Conservation (phyloP, 176 grass and related monocot genomes). For the Phoenix roebelenii region DNA sequence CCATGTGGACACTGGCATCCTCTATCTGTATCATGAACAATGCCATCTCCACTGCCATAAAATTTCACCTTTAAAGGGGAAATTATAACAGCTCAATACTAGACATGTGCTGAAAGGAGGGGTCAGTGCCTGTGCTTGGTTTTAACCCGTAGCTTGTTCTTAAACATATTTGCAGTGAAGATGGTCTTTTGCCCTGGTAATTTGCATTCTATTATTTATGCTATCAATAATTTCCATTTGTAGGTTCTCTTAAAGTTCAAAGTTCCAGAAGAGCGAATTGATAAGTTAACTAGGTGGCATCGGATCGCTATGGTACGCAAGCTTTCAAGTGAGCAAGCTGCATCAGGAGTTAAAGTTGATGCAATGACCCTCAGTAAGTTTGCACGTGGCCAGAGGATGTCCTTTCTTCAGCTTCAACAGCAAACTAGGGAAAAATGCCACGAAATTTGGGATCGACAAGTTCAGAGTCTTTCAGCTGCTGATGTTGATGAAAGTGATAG, state of each 20-base stretch:
- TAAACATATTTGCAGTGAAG: no score
- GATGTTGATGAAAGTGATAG: constrained; percentile 68
- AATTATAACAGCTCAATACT: no score
- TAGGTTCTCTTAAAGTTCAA: constrained; percentile 92
- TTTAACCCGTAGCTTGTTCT: no score
- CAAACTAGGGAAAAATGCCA: constrained; percentile 98
- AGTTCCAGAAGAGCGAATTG: constrained; percentile 90
- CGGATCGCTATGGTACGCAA: constrained; percentile 92
- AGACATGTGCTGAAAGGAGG: no score
- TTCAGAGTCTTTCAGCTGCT: constrained; percentile 73
- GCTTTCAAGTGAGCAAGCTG: constrained; percentile 92
- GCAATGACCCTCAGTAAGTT: constrained; percentile 86
- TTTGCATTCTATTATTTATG: background rate
- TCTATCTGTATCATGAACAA: no score
- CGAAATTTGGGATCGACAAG: constrained; percentile 98
- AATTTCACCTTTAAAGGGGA: no score
- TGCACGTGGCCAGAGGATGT: constrained; percentile 95
- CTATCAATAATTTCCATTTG: background rate
- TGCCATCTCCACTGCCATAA: no score
- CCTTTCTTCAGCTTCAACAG: constrained; percentile 92
- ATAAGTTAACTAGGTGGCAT: constrained; percentile 97
- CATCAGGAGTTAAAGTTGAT: constrained; percentile 74
- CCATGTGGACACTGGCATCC: no score
- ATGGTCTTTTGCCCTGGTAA: background rate
- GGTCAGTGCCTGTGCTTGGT: no score